Base-by-base conservation (phyloP, 2,329 filamentous ascomycete genomes). In the Parafenestella ontariensis region DNA sequence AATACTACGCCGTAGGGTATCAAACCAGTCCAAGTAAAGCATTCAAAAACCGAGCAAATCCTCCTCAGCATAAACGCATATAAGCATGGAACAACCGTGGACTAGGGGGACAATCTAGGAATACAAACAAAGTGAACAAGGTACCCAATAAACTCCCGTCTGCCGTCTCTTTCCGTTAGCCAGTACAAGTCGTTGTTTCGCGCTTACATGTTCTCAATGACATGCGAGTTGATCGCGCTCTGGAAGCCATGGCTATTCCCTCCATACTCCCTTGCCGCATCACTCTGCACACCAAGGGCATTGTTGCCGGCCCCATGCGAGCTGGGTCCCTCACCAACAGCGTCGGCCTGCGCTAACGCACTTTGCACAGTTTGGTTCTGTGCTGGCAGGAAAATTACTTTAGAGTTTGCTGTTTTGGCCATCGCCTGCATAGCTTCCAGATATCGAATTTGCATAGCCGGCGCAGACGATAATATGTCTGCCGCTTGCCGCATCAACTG, bases 401-500 rank as follows among this genome's bases (percentile, higher is more conserved):
- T 96, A 77, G 83, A 85, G 78, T 92, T 96, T 43, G 92, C 91
- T 0, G 87, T 86, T 85, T 97, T 98, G 68, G 95, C 95, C 94
- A 99, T 99, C 37, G 91, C 86, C 77, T 98, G 95, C 94, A 98
- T 98, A 3, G 95, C 93, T 80, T 99, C 95, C 64, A 99, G 89
- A 77, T 98, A 98, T 64, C 73, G 50, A 61, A 76, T 76, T 50
- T 76, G 73, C 95, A 99, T 99, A 66, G 95, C 95, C 2, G 95
- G 95, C 0, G 94, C 94, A 15, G 87, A 92, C 59, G 87, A 91
- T 45, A 99, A 79, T 66, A 98, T 97, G 74, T 99, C 94, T 76
- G 95, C 95, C 33, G 95, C 94, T 31, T 59, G 53, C 59, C 82
- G 87, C 90, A 91, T 95, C 73, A 97, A 82, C 44, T 59, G 6